phyloP scores from a whole-genome alignment of 1,284 basidiomycete species.

The Trametes versicolor region DNA sequence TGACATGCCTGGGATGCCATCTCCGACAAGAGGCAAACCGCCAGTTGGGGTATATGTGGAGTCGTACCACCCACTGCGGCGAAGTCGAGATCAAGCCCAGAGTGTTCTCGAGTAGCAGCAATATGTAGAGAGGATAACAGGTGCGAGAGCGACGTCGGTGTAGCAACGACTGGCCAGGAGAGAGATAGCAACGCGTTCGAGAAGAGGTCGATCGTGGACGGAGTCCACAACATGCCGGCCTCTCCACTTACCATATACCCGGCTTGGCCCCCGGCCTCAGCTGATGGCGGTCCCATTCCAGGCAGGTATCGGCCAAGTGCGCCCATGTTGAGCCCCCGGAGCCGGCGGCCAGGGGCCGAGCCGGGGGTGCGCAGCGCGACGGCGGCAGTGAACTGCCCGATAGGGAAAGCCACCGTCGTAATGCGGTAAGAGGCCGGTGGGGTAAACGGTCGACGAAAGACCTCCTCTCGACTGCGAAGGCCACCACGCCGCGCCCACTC shows the following conservation, averaged over 20 bases:
- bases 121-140: not conserved
- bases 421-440: not conserved
- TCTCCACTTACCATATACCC: not conserved
- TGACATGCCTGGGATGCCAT: too few species aligned
- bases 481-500: conserved; percentile 12
- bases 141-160: not conserved
- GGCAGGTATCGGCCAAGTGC: not conserved
- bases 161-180: conserved; percentile 4
- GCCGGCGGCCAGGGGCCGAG: not conserved
- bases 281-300: conserved; percentile 2
- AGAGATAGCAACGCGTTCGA: conserved; percentile 1
- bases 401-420: conserved; percentile 6
- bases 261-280: not conserved
- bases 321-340: too few species aligned
- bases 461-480: conserved; percentile 3
- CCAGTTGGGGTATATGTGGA: too few species aligned
- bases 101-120: not conserved
- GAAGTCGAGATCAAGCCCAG: not conserved
- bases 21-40: too few species aligned
- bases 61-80: too few species aligned
- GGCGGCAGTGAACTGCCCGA: conserved; percentile 16
- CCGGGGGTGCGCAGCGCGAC: conserved; percentile 12
- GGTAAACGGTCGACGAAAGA: not conserved
- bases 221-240: not conserved
- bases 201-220: not conserved